Percentiles rank a stretch among this genome's conserved stretches.
These are phyloP conservation scores for Leonotis leonurus DNA, from an alignment of 257 asterid species.

Conservation along the genomic window DNA sequence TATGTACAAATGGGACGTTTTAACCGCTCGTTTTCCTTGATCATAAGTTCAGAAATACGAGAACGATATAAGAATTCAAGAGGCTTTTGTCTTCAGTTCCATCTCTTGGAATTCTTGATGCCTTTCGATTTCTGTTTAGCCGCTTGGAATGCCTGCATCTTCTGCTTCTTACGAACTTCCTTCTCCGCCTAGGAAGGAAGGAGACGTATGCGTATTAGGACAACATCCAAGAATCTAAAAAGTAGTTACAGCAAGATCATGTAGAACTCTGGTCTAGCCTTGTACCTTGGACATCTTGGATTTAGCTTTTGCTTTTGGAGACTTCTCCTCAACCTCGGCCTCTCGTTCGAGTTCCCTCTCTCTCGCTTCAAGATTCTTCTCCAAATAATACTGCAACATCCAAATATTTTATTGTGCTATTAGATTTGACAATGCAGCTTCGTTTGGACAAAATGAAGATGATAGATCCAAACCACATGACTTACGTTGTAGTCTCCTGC, in stretches of 20 bases:
- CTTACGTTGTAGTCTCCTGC: constrained; percentile 94
- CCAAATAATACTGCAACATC: constrained; percentile 74
- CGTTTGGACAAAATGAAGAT: background rate
- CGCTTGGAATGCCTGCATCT: constrained; percentile 86
- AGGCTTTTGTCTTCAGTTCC: constrained; percentile 47
- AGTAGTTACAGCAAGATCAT: background rate
- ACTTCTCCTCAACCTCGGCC: constrained; percentile 87
- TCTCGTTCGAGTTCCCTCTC: constrained; percentile 91
- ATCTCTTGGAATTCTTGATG: constrained; percentile 71
- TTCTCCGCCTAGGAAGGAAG: constrained; percentile 58
- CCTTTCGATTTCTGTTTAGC: constrained; percentile 86
- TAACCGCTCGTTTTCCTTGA: background rate
- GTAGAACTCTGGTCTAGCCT: constrained; percentile 3
- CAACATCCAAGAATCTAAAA: background rate
- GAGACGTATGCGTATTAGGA: background rate
- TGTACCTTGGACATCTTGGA: constrained; percentile 98
- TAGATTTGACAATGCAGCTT: background rate
- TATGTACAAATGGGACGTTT: constrained; percentile 5
- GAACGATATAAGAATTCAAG: background rate
- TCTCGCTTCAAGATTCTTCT: constrained; percentile 96
- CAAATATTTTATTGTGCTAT: background rate
- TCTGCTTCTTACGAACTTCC: constrained; percentile 94
- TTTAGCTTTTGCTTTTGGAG: constrained; percentile 93
- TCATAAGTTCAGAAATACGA: background rate
- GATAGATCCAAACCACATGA: background rate